A percentile compares a stretch with the other conserved stretches of the same genome.
phyloP scores from a whole-genome alignment of 2,329 filamentous ascomycete species.

The Fusarium nygamai region DNA sequence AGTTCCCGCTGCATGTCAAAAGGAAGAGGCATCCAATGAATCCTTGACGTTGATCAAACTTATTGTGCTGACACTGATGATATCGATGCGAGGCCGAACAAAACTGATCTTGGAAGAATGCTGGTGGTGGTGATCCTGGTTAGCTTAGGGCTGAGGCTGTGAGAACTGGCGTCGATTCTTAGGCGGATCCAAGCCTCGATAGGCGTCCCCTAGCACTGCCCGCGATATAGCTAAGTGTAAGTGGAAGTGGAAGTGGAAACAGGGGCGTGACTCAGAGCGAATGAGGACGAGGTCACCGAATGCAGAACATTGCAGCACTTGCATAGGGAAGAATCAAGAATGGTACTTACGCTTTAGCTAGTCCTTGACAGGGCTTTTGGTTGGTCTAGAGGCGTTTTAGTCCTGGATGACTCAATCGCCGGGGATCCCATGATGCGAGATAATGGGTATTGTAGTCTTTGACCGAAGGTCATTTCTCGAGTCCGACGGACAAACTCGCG shows the following conservation, averaged over 20 bases:
- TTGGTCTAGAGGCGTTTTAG: not conserved
- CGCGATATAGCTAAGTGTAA: not conserved
- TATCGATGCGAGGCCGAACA: constrained; percentile 39
- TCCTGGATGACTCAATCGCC: constrained; percentile 42
- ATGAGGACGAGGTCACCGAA: constrained; percentile 1
- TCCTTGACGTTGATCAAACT: constrained; percentile 24
- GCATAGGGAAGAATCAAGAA: constrained; percentile 10
- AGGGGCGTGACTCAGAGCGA: constrained; percentile 15
- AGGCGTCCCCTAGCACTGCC: constrained; percentile 32
- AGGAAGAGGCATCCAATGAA: constrained; percentile 42
- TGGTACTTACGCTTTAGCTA: not conserved
- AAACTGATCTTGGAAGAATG: not conserved
- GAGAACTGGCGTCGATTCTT: constrained; percentile 6
- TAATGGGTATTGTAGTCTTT: constrained; percentile 7
- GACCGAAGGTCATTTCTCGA: not conserved
- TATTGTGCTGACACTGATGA: not conserved
- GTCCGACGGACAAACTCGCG: not conserved
- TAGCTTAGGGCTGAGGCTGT: constrained; percentile 36
- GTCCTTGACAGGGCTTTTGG: constrained; percentile 21
- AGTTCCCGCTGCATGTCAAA: constrained; percentile 38
- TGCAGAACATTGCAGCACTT: constrained; percentile 34
- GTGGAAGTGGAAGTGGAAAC: not conserved
- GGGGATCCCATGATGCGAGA: constrained; percentile 38
- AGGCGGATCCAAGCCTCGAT: constrained; percentile 36
- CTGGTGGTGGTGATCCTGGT: not conserved